These are phyloP conservation scores for Mycena epipterygia DNA, from an alignment of 768 basidiomycete genomes.

Conservation along the genomic window DNA sequence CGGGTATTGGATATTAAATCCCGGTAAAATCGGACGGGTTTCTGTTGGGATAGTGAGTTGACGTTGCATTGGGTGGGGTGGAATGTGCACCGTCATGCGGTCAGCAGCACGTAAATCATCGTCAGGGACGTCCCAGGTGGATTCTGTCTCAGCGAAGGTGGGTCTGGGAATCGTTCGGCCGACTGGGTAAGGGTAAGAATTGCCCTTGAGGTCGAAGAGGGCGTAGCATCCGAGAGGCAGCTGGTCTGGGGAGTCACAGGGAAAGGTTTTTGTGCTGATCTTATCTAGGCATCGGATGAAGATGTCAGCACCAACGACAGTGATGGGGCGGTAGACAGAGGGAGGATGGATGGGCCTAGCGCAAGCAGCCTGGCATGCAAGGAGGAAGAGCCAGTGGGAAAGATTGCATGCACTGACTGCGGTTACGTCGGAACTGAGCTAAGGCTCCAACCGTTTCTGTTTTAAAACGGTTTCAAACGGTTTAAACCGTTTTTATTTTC, in stretches of 20 bases:
- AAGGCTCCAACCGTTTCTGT: too few species aligned
- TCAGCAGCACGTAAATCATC: neutral
- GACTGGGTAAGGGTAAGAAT: neutral
- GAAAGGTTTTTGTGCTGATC: neutral
- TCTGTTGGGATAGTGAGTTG: too few species aligned
- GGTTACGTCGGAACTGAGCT: too few species aligned
- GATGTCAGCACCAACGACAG: neutral
- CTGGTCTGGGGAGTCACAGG: neutral
- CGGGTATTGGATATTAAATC: too few species aligned
- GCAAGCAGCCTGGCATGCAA: neutral
- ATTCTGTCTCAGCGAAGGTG: neutral
- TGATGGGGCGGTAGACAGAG: constrained; percentile 6
- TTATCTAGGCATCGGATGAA: neutral
- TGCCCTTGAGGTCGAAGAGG: neutral
- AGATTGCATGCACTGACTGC: neutral
- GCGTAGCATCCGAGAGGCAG: too few species aligned
- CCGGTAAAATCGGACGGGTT: too few species aligned
- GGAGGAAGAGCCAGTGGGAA: constrained; percentile 12
- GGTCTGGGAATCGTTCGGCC: neutral
- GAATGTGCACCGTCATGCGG: neutral
- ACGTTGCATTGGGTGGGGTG: too few species aligned
- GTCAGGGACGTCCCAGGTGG: constrained; percentile 2
- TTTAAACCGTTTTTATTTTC: too few species aligned
- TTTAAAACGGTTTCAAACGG: too few species aligned
- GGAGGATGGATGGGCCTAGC: neutral